Base-by-base conservation (phyloP, 768 basidiomycete species). In the Lentinula sp. region DNA sequence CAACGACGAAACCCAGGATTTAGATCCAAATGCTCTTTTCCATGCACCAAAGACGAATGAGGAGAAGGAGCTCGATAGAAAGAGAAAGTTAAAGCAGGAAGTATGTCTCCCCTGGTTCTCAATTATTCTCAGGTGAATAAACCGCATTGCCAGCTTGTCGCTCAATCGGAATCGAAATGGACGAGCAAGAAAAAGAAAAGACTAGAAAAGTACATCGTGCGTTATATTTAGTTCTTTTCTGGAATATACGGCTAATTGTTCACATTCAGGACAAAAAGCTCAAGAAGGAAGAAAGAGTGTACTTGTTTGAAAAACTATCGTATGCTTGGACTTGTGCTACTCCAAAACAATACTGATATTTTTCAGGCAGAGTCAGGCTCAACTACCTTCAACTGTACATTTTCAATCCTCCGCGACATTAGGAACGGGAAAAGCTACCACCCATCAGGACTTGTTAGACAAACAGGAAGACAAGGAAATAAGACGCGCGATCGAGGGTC, bases 141-240 rank as follows among this genome's bases (percentile, higher is more conserved):
- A 20, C 37, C 2, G 13, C 36, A 16, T 2, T 52, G 18, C 15
- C 51, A 83, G 81, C 74, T 82, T 48, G 71, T 72, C 37, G 71
- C 74, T 33, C 81, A 86, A 70, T 80, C 85, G 8, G 82, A 88
- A 49, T 84, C 82, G 3, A 90, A 88, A 69, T 86, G 91, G 79
- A 89, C 83, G 48, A 83, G 76, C 61, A 95, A 95, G 77, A 95
- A 93, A 76, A 88, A 85, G 76, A 95, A 90, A 71, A 78, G 92
- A 57, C 75, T 98, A 4, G 95, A 98, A 64, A 92, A 92, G 64
- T 98, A 94, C 68, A 95, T 98, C 67, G 93, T 93, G 60, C 67
- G 88, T 74, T 28, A 20, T 3, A 12, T 46, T 41, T 18, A 51
- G 8, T 9, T 45, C n/a, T 48, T 4, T 10, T 43, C 45, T 41